Base-by-base conservation (phyloP, 1,139 yeast genomes). In the Suhomyces maxii region DNA sequence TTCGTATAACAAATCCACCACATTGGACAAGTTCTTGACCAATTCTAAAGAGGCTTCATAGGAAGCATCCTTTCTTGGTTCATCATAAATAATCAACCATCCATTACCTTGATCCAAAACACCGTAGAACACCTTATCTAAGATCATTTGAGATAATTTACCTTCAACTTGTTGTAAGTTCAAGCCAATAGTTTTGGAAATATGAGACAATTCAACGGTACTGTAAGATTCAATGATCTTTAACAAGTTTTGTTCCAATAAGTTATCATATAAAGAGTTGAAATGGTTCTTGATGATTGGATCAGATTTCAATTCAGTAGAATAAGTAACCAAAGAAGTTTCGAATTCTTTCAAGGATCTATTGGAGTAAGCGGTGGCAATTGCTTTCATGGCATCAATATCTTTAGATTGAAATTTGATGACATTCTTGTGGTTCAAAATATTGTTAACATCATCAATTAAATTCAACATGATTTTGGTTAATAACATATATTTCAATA, bases 101-200 rank as follows among this genome's bases (percentile, higher is more conserved):
- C 99, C 99, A 64, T 91, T 91, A 39, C 99, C 99, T 73, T 93
- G 99, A 66, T 93, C 99, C 58, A 93, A 77, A 39, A 95, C 98
- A 40, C 99, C 99, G 61, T 86, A 87, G 59, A 95, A 89, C 12
- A 91, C 89, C 63, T 89, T 87, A 66, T 93, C 99, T 58, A 93
- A 78, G 57, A 93, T 93, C 99, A 93, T 93, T 68, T 93, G 98
- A 42, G 95, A 85, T 53, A 93, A 77, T 67, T 93, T 93, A 14
- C 96, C 96, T 68, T 93, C 99, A 28, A 93, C 91, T 63, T 90
- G 96, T 54, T 85, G 86, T 44, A 85, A 77, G 57, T 91, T 93
- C 51, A 95, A 79, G 6, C 97, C 98, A 52, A 95, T 87, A 57
- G 88, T 83, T 58, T 86, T 82, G 28, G 98, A 87, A 49, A 95